phyloP scores from a whole-genome alignment of 257 asterid species.

The Scutellaria galericulata region DNA sequence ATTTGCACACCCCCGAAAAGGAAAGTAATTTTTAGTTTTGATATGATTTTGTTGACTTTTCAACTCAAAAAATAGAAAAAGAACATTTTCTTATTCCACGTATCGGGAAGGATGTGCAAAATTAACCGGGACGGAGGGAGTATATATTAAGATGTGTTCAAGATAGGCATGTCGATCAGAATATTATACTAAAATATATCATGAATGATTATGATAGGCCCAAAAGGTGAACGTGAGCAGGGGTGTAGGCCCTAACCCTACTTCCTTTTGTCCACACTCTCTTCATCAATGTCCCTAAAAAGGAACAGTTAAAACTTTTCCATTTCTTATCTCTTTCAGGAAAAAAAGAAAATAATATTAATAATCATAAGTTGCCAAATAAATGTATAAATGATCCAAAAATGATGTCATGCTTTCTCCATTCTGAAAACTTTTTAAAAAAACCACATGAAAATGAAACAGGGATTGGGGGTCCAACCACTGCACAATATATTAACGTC shows the following conservation, averaged over 20 bases:
- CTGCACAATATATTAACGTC: not conserved
- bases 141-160: too few relatives aligned
- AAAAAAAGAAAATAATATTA: not conserved
- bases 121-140: too few relatives aligned
- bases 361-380: not conserved
- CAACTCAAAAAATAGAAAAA: too few relatives aligned
- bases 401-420: constrained; percentile 40
- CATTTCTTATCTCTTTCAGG: constrained; percentile 10
- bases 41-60: too few relatives aligned
- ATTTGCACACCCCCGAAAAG: too few relatives aligned
- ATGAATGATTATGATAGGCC: constrained; percentile 12
- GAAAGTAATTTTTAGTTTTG: too few relatives aligned
- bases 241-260: constrained; percentile 26
- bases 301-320: not conserved
- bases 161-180: too few relatives aligned
- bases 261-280: constrained; percentile 25
- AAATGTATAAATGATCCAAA: constrained; percentile 23
- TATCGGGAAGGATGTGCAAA: too few relatives aligned
- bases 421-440: not conserved
- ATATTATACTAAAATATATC: too few relatives aligned
- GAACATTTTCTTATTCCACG: too few relatives aligned
- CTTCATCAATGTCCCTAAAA: not conserved
- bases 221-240: constrained; percentile 17
- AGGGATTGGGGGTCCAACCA: constrained; percentile 2
- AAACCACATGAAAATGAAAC: not conserved